These are phyloP conservation scores for Metarhizium album DNA, from an alignment of 2,329 filamentous ascomycete genomes.

Conservation along the genomic window DNA sequence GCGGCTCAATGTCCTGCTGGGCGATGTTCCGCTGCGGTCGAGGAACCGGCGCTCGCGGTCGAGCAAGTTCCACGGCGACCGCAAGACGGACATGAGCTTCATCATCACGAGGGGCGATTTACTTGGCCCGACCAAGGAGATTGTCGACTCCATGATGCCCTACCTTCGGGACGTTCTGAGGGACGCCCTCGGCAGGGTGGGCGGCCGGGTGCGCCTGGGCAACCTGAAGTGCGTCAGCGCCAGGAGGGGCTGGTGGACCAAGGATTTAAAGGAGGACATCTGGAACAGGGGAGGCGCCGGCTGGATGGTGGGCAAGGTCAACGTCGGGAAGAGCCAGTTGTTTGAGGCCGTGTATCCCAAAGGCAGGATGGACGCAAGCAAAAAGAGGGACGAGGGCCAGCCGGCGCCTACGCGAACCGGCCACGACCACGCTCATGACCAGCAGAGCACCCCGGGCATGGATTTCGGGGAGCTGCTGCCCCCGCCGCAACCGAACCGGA, in stretches of 20 bases:
- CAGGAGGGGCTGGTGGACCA: slow-evolving; percentile 84
- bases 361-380: slow-evolving; percentile 38
- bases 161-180: slow-evolving; percentile 70
- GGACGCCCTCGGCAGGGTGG: slow-evolving; percentile 58
- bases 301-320: slow-evolving; percentile 97
- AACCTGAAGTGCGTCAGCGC: slow-evolving; percentile 83
- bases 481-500: slow-evolving; percentile 58
- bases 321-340: slow-evolving; percentile 91
- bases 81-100: slow-evolving; percentile 73
- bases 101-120: slow-evolving; percentile 85
- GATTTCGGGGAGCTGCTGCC: slow-evolving; percentile 56
- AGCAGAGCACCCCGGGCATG: slow-evolving; percentile 11
- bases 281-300: slow-evolving; percentile 73
- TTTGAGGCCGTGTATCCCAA: slow-evolving; percentile 84
- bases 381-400: slow-evolving; percentile 5
- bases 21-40: slow-evolving; percentile 63
- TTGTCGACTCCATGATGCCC: slow-evolving; percentile 79
- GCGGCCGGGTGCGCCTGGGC: slow-evolving; percentile 65
- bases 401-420: slow-evolving; percentile 10
- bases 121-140: slow-evolving; percentile 69
- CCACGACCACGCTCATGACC: slow-evolving; percentile 3
- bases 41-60: slow-evolving; percentile 67
- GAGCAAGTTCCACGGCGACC: slow-evolving; percentile 53
- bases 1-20: slow-evolving; percentile 58
- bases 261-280: slow-evolving; percentile 74